Conservation (phyloP, 2,329 filamentous ascomycete genomes). For the Daldinia sp. region DNA sequence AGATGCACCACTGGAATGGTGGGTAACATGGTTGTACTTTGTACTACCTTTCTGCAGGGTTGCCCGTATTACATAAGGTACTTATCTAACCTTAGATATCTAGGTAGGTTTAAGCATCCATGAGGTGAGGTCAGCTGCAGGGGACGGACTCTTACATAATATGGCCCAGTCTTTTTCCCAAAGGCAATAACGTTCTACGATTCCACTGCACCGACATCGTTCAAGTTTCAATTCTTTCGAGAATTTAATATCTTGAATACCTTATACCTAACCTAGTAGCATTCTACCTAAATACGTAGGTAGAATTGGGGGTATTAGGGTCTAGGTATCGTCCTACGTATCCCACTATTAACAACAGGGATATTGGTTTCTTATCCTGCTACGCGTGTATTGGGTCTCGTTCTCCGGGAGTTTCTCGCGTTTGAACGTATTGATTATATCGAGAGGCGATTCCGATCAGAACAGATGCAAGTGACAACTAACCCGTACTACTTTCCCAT, state of each 20-base stretch:
- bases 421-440: not conserved
- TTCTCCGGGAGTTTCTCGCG: not conserved
- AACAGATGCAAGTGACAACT: not conserved
- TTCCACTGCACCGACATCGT: not conserved
- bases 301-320: not conserved
- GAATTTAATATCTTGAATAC: not conserved
- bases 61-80: no score
- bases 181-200: slow-evolving; percentile 1
- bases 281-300: not conserved
- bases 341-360: not conserved
- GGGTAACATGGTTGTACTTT: no score
- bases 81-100: no score
- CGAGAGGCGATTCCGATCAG: not conserved
- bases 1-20: no score
- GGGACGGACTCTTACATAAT: not conserved
- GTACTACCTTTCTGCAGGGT: no score
- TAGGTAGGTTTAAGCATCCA: no score
- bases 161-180: not conserved
- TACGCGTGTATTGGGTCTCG: slow-evolving; percentile 1
- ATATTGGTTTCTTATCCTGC: not conserved
- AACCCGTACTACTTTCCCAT: not conserved
- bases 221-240: not conserved
- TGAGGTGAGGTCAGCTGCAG: no score
- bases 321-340: not conserved
- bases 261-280: not conserved